A percentile compares a stretch with the other conserved stretches of the same genome.
phyloP scores from a whole-genome alignment of 106 monocot species.

The Iris macrosiphon region DNA sequence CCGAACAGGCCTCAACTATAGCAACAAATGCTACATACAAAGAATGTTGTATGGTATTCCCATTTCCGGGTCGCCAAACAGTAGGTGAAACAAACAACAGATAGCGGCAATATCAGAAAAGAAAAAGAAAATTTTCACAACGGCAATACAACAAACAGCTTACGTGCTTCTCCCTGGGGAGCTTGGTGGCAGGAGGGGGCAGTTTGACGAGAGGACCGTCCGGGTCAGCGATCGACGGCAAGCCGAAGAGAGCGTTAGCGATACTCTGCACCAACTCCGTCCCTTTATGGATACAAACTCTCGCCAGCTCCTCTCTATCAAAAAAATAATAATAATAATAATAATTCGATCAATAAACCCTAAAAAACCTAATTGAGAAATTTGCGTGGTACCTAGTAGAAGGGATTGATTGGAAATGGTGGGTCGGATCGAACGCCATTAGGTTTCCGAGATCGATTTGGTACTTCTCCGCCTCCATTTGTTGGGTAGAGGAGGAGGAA shows the following conservation, averaged over 20 bases:
- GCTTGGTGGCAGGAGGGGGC: slow-evolving; percentile 41
- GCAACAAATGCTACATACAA: too few relatives aligned
- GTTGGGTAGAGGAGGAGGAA: too few relatives aligned
- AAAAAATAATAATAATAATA: neutral
- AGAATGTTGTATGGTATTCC: too few relatives aligned
- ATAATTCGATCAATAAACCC: neutral
- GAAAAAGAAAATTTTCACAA: neutral
- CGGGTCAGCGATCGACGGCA: slow-evolving; percentile 48
- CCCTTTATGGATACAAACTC: slow-evolving; percentile 45
- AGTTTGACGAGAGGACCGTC: slow-evolving; percentile 61
- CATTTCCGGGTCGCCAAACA: too few relatives aligned
- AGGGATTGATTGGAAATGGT: slow-evolving; percentile 49
- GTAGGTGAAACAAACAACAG: too few relatives aligned
- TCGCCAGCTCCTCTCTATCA: slow-evolving; percentile 43
- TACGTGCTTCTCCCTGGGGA: slow-evolving; percentile 88
- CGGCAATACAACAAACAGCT: slow-evolving; percentile 2
- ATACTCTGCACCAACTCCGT: slow-evolving; percentile 63
- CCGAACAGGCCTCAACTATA: too few relatives aligned
- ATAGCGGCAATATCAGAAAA: too few relatives aligned
- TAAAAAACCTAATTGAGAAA: neutral
- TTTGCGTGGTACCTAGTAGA: slow-evolving; percentile 36
- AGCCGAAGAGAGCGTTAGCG: slow-evolving; percentile 52
- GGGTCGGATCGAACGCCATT: slow-evolving; percentile 55
- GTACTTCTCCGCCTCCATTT: slow-evolving; percentile 22
- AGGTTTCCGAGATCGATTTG: slow-evolving; percentile 86